These are phyloP conservation scores for Curvularia sp. DNA, from an alignment of 2,329 filamentous ascomycete genomes.

Conservation along the genomic window DNA sequence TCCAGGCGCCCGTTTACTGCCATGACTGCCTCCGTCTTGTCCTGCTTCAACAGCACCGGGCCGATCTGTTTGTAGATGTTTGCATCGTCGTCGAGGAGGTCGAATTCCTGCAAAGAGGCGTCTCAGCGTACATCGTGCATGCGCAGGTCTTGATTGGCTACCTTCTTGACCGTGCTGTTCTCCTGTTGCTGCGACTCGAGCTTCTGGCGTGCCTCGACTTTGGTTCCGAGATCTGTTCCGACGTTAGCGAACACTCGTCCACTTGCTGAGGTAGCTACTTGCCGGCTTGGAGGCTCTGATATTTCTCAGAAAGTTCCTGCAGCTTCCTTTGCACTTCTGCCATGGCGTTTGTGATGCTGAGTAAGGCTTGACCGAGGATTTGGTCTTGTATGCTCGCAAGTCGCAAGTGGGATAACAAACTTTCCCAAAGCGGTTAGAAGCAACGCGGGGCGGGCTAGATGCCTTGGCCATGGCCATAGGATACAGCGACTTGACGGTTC, in stretches of 20 bases:
- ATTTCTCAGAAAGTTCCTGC: conserved; percentile 85
- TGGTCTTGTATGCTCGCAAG: conserved; percentile 19
- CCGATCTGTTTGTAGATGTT: conserved; percentile 96
- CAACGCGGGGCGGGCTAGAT: conserved; percentile 27
- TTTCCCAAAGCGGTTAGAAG: conserved; percentile 36
- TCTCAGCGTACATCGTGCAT: conserved; percentile 10
- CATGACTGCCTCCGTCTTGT: conserved; percentile 86
- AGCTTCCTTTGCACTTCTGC: conserved; percentile 74
- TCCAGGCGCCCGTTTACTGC: conserved; percentile 90
- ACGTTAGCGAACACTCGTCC: conserved; percentile 22
- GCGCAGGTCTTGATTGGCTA: conserved; percentile 44
- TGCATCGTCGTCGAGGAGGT: conserved; percentile 76
- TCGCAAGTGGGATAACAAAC: conserved; percentile 34
- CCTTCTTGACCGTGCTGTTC: conserved; percentile 85
- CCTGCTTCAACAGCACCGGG: conserved; percentile 92
- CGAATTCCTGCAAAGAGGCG: conserved; percentile 72
- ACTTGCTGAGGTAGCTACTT: conserved; percentile 23
- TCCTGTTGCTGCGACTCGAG: conserved; percentile 94
- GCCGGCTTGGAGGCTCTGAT: conserved; percentile 86
- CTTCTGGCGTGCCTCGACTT: conserved; percentile 82
- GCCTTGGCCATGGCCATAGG: conserved; percentile 23
- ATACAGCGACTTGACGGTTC: conserved; percentile 15
- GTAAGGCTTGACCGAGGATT: conserved; percentile 33
- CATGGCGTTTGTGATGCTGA: conserved; percentile 44
- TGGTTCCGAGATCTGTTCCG: conserved; percentile 74